Base-by-base conservation (phyloP, 2,329 filamentous ascomycete species). In the Fusarium buharicum region DNA sequence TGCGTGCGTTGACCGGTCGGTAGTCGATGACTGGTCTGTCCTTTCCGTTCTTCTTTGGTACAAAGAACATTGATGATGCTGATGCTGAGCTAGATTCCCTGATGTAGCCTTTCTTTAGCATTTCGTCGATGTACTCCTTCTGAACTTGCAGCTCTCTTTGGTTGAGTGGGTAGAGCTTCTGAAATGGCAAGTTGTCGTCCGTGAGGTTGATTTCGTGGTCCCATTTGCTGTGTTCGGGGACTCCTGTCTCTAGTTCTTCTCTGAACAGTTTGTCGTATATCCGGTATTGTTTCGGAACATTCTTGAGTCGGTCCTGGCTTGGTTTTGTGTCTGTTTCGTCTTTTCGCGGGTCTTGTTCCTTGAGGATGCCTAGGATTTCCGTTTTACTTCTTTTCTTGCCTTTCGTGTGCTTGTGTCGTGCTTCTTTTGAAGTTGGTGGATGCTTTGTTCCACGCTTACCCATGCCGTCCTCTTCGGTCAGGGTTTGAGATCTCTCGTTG, bases 21-120 rank as follows among this genome's bases (percentile, higher is more conserved):
- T 72, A 75, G 43, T 75, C 41, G 14, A 74, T 40, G 59, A 58
- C 62, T 16, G 74, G 44, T 13, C 51, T 39, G 34, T 73, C 50
- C 33, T 59, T 62, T 0, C 50, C 34, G 43, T 67, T 59, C 43
- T 66, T 66, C 36, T 72, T 70, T 18, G 16, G 40, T n/a, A 68
- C 40, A 47, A 70, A 71, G 37, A 67, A 54, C 31, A 64, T 22
- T 37, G 20, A 28, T 22, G 53, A 63, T 55, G 44, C 24, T 41
- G 30, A 31, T 41, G 20, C 20, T 4, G 18, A 66, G 11, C 2
- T 66, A 12, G 22, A 60, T 30, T 34, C 18, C 39, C 37, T 43
- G 6, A 62, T 67, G 44, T 64, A 63, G 38, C 40, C 52, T 40
- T 68, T 67, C 16, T 27, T 10, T 59, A 68, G 13, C 28, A 45